Conservation (phyloP, 2,329 filamentous ascomycete species). For the Gaeumannomyces tritici region DNA sequence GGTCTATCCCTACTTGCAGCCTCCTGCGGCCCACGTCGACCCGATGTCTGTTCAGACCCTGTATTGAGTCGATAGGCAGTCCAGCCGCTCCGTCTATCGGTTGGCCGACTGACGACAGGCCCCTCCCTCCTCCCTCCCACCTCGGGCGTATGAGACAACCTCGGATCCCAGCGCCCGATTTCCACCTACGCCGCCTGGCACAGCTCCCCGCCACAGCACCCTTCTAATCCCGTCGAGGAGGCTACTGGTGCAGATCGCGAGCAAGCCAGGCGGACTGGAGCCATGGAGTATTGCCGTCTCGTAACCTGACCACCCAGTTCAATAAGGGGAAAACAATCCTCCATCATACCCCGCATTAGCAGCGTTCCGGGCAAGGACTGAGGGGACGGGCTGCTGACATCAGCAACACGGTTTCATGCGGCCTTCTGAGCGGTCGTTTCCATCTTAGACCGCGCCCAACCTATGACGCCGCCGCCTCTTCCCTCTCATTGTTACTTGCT, state of each 20-base stretch:
- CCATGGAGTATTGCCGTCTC: background rate
- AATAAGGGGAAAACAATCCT: background rate
- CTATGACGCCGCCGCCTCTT: background rate
- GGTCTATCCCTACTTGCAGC: background rate
- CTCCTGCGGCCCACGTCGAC: background rate
- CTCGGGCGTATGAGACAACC: background rate
- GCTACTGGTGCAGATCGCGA: background rate
- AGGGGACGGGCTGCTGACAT: conserved; percentile 2
- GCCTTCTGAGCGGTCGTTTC: background rate
- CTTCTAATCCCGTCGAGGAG: background rate
- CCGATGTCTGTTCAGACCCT: background rate
- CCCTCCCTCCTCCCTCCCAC: background rate
- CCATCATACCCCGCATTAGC: background rate
- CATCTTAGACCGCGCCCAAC: background rate
- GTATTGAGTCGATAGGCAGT: background rate
- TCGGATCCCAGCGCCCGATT: background rate
- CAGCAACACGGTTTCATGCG: conserved; percentile 1
- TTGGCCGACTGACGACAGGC: background rate
- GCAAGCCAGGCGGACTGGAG: background rate
- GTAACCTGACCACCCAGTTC: background rate
- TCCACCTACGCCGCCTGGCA: background rate
- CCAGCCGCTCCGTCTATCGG: background rate
- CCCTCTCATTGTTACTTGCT: background rate
- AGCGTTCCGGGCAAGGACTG: background rate
- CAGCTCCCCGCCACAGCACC: background rate